Evolutionary conservation across 2,329 filamentous ascomycete species (phyloP), one percentile per base, ranked within the genome.

Genomic region (Calonectria naviculata): DNA sequence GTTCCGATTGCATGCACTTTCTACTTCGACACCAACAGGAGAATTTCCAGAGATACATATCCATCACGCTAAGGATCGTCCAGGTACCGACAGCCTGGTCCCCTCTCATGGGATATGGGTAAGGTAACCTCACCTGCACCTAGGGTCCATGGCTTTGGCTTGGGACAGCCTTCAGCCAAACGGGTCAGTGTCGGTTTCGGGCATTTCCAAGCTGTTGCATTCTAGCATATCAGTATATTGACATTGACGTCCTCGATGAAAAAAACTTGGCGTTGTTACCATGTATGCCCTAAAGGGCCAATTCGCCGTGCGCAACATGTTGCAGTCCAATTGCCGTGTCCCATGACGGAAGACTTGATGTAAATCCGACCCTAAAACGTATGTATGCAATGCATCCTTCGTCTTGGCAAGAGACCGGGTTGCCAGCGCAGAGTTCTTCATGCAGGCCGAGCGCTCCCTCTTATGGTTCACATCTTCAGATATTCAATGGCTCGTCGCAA

Each of bases 11-110:
- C 60, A 68, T 63, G 47, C 47, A 44, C 47, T 46, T 34, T 38
- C 36, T 34, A 24, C 44, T 21, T 68, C 66, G 47, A 58, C 65
- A 64, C 66, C 58, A 56, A 56, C 62, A 12, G 29, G 21, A 44
- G 21, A 64, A 68, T 41, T 63, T 63, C 24, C 36, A 49, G 24
- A 36, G 19, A 54, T 38, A 47, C 41, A 56, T 64, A 24, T 42
- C 46, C 58, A 24, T 42, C 46, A 44, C 67, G 67, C 54, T 62
- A 70, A 65, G 29, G 21, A 29, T 60, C 21, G 19, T 17, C 24
- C 60, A 65, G 28, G 42, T 61, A 46, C 67, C 67, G 67, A 56
- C 62, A 62, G 24, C 21, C 62, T 56, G 67, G 67, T 66, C 49
- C 47, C 52, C 54, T 34, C 31, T 52, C 5, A 28, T 54, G 54